Evolutionary conservation across 106 monocot species (phyloP).

Genomic region (Iris macrosiphon): DNA sequence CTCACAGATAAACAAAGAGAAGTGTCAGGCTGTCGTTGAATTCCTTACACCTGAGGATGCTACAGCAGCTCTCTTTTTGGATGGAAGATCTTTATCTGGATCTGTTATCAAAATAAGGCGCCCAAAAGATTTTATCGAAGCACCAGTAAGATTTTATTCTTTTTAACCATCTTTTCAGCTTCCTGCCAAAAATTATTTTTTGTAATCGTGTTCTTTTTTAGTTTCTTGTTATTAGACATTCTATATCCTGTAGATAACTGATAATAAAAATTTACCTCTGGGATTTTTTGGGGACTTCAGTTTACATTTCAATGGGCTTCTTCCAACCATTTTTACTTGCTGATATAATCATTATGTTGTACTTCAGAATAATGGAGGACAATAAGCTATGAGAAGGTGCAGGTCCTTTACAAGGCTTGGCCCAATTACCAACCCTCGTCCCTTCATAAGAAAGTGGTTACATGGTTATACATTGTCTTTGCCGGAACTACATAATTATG

Average conservation of each 20-base stretch:
- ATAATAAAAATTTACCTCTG: background rate
- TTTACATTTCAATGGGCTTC: no score
- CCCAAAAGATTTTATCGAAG: conserved; percentile 87
- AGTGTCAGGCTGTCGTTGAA: conserved; percentile 86
- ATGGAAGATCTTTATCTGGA: conserved; percentile 62
- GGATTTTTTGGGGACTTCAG: background rate
- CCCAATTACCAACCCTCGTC: no score
- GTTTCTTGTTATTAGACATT: background rate
- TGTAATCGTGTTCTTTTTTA: background rate
- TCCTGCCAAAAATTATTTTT: background rate
- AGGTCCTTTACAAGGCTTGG: no score
- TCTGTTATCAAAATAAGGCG: conserved; percentile 75
- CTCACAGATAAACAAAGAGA: conserved; percentile 89
- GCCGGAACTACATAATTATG: no score
- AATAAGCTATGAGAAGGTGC: no score
- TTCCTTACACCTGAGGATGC: conserved; percentile 99
- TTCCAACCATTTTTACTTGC: no score
- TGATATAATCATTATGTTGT: no score
- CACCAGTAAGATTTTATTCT: conserved; percentile 68
- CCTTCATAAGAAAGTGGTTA: no score
- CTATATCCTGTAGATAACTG: background rate
- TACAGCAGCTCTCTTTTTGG: conserved; percentile 77
- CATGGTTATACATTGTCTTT: no score
- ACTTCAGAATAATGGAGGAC: no score
- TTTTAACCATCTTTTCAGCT: background rate